These are phyloP conservation scores for Mucor lusitanicus DNA, from an alignment of 371 early-diverging fungal species.

Conservation along the genomic window DNA sequence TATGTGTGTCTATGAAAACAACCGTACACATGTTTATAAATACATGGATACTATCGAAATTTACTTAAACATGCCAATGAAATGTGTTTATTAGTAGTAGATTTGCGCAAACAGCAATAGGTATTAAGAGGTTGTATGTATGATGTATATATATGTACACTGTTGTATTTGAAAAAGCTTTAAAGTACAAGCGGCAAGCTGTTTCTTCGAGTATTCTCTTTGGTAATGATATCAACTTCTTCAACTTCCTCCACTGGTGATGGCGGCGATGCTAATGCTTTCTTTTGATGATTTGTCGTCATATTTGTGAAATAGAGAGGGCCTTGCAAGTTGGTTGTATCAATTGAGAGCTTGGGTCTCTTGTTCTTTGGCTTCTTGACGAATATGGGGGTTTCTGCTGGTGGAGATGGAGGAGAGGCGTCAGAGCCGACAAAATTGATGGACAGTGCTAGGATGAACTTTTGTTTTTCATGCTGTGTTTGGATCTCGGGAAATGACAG, in stretches of 20 bases:
- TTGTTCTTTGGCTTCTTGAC: slow-evolving; percentile 10
- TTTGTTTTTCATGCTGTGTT: slow-evolving; percentile 5
- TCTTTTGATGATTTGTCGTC: slow-evolving; percentile 45
- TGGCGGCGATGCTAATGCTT: neutral
- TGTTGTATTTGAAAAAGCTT: neutral
- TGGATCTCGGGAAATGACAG: slow-evolving; percentile 20
- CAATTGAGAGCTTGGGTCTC: slow-evolving; percentile 38
- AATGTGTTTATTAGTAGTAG: neutral
- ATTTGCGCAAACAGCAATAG: neutral
- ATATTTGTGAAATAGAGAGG: slow-evolving; percentile 49
- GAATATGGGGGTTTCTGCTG: neutral
- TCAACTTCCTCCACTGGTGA: slow-evolving; percentile 1
- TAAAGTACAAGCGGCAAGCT: slow-evolving; percentile 16
- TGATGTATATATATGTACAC: neutral
- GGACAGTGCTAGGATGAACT: slow-evolving; percentile 20
- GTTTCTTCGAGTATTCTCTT: slow-evolving; percentile 31
- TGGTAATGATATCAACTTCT: slow-evolving; percentile 15
- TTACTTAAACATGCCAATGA: neutral
- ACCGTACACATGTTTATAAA: neutral
- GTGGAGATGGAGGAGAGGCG: neutral
- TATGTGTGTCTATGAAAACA: neutral
- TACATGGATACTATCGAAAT: neutral
- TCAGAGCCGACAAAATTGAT: slow-evolving; percentile 12
- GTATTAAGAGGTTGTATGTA: neutral
- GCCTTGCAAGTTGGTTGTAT: slow-evolving; percentile 41